Conservation (phyloP, 1,284 basidiomycete species). For the Irpex sp. region DNA sequence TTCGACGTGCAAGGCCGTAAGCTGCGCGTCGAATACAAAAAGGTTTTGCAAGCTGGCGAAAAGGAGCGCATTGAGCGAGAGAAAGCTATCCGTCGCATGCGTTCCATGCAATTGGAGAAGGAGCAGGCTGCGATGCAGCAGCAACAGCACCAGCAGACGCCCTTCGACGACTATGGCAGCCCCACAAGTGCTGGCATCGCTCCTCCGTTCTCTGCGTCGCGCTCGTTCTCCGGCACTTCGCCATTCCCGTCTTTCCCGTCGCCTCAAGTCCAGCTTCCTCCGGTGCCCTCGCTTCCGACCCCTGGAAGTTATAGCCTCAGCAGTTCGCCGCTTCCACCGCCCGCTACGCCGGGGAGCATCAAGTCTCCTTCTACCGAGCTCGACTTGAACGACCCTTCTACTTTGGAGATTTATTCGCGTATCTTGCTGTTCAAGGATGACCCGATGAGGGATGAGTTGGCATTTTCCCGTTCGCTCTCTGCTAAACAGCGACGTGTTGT, state of each 20-base stretch:
- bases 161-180: conserved; percentile 67
- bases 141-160: conserved; percentile 18
- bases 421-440: conserved; percentile 98
- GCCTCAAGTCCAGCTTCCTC: conserved; percentile 42
- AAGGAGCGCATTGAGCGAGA: conserved; percentile 99
- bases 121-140: conserved; percentile 46
- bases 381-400: conserved; percentile 94
- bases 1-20: conserved; percentile 98
- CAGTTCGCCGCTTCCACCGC: conserved; percentile 45
- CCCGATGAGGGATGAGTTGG: conserved; percentile 94
- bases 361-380: conserved; percentile 62
- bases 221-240: conserved; percentile 63
- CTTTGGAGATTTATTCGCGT: conserved; percentile 95
- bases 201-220: conserved; percentile 51
- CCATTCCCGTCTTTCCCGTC: conserved; percentile 60
- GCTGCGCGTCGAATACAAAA: conserved; percentile 98
- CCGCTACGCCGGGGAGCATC: conserved; percentile 58
- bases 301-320: conserved; percentile 50
- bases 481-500: conserved; percentile 90
- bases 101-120: conserved; percentile 91
- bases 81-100: conserved; percentile 98
- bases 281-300: conserved; percentile 52
- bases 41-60: conserved; percentile 97
- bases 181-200: conserved; percentile 31
- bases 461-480: conserved; percentile 85